Evolutionary conservation across 306 rosid genomes (phyloP).

Genomic region (Abrus pulchellus): DNA sequence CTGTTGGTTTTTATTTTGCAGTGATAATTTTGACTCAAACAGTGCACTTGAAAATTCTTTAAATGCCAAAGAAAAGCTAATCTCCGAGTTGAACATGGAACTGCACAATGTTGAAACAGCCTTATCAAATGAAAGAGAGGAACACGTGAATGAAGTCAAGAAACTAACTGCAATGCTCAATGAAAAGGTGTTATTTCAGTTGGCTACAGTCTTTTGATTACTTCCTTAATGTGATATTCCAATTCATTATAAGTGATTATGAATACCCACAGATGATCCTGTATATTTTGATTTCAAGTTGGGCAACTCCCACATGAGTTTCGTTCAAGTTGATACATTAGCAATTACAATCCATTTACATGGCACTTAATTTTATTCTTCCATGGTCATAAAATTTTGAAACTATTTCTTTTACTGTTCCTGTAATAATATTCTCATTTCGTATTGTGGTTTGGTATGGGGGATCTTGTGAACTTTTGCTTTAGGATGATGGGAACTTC

Average conservation of each 20-base stretch:
- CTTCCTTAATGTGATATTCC: slow-evolving; percentile 37
- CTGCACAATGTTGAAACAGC: slow-evolving; percentile 91
- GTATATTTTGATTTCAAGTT: slow-evolving; percentile 28
- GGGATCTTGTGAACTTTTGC: slow-evolving; percentile 29
- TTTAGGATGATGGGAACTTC: slow-evolving; percentile 13
- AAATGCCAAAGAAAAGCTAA: slow-evolving; percentile 92
- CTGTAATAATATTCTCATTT: slow-evolving; percentile 14
- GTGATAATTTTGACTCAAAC: slow-evolving; percentile 82
- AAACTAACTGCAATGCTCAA: slow-evolving; percentile 79
- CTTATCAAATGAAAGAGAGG: slow-evolving; percentile 85
- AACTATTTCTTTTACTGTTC: slow-evolving; percentile 20
- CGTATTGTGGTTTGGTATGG: slow-evolving; percentile 21
- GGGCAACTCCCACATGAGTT: not conserved
- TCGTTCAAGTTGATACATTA: slow-evolving; percentile 31
- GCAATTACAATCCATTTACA: slow-evolving; percentile 38
- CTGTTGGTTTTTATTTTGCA: slow-evolving; percentile 58
- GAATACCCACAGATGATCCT: slow-evolving; percentile 28
- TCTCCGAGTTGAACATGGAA: slow-evolving; percentile 95
- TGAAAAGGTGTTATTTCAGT: slow-evolving; percentile 72
- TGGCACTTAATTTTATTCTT: slow-evolving; percentile 6
- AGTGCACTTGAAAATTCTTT: slow-evolving; percentile 89
- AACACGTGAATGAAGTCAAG: slow-evolving; percentile 88
- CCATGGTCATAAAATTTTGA: slow-evolving; percentile 19
- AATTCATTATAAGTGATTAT: not conserved
- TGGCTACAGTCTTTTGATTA: slow-evolving; percentile 18